Percentiles rank a stretch among this genome's conserved stretches.
Evolutionary conservation across 1,139 yeast species (phyloP).

Genomic region (Taiozyma sp.): DNA sequence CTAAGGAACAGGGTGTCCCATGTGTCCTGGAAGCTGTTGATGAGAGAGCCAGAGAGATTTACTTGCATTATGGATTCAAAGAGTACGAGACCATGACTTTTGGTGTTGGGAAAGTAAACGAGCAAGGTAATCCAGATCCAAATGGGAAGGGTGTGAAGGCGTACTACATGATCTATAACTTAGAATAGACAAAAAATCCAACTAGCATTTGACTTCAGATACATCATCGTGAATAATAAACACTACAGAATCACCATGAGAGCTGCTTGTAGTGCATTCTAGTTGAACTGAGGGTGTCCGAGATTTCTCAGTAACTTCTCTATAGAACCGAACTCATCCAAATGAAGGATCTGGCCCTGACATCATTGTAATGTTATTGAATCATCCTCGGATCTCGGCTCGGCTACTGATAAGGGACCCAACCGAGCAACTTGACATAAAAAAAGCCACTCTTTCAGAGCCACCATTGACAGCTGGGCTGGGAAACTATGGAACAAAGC

Average conservation of each 20-base stretch:
- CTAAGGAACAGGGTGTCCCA: slow-evolving; percentile 27
- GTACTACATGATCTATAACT: slow-evolving; percentile 21
- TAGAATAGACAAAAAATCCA: neutral
- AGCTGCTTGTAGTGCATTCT: no score
- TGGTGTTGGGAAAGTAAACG: slow-evolving; percentile 25
- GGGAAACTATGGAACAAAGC: neutral
- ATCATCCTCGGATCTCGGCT: no score
- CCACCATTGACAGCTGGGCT: neutral
- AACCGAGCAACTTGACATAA: neutral
- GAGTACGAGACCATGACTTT: slow-evolving; percentile 24
- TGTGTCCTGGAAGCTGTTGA: slow-evolving; percentile 30
- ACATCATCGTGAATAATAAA: no score
- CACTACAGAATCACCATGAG: no score
- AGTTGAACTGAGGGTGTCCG: no score
- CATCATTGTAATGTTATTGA: no score
- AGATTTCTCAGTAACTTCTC: no score
- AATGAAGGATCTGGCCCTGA: no score
- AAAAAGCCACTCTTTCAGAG: neutral
- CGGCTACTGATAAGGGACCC: no score
- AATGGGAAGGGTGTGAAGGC: slow-evolving; percentile 16
- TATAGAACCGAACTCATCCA: no score
- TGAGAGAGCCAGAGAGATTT: slow-evolving; percentile 29
- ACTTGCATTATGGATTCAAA: slow-evolving; percentile 31
- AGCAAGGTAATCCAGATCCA: slow-evolving; percentile 14
- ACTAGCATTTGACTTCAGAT: no score